Conservation (phyloP, 108 stramenopile species). For the Nitzschia palea region DNA sequence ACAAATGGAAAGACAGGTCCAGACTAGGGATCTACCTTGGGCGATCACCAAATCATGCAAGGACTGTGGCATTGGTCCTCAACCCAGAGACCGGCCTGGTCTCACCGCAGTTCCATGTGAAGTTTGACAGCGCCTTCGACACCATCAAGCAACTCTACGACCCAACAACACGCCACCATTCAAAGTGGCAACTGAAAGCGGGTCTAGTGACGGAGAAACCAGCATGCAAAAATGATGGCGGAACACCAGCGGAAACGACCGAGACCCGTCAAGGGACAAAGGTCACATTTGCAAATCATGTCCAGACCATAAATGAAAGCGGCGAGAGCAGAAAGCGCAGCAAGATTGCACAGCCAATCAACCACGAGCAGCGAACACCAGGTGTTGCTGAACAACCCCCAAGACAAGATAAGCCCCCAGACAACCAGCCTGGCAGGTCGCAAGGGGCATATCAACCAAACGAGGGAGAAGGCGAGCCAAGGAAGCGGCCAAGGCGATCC, state of each 20-base stretch:
- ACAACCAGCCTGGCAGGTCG: background rate
- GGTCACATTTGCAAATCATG: background rate
- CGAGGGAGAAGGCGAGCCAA: background rate
- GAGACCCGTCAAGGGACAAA: background rate
- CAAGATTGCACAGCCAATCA: background rate
- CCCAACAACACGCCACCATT: background rate
- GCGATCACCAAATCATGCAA: constrained; percentile 28
- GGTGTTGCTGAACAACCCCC: background rate
- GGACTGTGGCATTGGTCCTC: constrained; percentile 34
- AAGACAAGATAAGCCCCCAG: background rate
- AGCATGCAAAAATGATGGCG: background rate
- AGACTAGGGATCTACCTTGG: constrained; percentile 40
- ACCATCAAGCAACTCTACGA: constrained; percentile 12
- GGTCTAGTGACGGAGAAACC: background rate
- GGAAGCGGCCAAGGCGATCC: no score
- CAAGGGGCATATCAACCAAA: background rate
- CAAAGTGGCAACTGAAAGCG: constrained; percentile 1
- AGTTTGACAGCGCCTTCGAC: constrained; percentile 38
- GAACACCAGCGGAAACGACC: background rate
- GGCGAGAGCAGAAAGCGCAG: background rate
- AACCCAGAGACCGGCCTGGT: constrained; percentile 31
- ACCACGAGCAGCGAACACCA: background rate
- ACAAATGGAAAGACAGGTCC: constrained; percentile 28
- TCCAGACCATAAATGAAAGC: background rate
- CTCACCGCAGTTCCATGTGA: constrained; percentile 37